Base-by-base conservation (phyloP, 2,329 filamentous ascomycete species). In the Hypoxylon sp. region DNA sequence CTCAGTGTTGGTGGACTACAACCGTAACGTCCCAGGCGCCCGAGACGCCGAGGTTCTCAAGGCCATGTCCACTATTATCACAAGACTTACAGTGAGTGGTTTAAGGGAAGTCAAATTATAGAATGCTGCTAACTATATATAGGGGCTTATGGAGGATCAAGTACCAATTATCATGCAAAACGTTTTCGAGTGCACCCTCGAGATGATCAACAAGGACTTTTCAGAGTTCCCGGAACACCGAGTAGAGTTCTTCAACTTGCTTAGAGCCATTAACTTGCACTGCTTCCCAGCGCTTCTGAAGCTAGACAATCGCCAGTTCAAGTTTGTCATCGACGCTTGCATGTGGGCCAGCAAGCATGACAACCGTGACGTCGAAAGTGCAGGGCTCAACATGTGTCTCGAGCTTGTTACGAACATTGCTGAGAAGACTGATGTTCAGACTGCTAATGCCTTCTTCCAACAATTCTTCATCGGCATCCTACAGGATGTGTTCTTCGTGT, bases 271-370 rank as follows among this genome's bases (percentile, higher is more conserved):
- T 83, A 99, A 99, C 81, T 84, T 98, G 53, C 94, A 97, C 80
- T 99, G 96, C 82, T 99, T 99, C 90, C 94, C 94, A 53, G 90
- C 96, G 0, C 88, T 99, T 22, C 87, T 99, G 73, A 97, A 97
- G 82, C 90, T 99, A 35, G 95, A 99, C 79, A 95, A 93, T 77
- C 90, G 94, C 66, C 96, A 98, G 79, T 99, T 99, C 89, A 99
- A 99, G 84, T 97, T 98, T 78, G 95, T 99, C 76, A 98, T 99
- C 73, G 96, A 99, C 81, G 97, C 95, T 37, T 99, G 97, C 86
- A 94, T 98, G 87, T 99, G 96, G 97, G 96, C 97, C n/a, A 98
- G 95, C 85, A 99, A 99, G 85, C 96, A 99, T 82, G 96, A 99
- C 84, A 99, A 99, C 83, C 92, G 96, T 68, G 94, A 98, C 78